These are phyloP conservation scores for Ochromonas danica DNA, from an alignment of 108 stramenopile species.

Conservation along the genomic window DNA sequence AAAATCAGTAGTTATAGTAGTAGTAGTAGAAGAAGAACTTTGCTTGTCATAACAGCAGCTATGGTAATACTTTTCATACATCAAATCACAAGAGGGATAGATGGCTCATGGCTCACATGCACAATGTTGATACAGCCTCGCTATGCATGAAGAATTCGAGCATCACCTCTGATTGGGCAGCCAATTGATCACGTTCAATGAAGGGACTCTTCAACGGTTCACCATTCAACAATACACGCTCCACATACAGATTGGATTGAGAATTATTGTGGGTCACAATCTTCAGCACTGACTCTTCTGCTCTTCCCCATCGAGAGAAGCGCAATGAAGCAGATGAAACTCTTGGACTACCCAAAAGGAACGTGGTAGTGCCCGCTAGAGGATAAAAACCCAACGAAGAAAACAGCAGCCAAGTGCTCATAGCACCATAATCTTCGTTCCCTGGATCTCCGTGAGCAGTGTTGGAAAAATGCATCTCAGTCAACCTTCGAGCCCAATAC, in stretches of 20 bases:
- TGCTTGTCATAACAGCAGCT: no score
- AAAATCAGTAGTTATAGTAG: no score
- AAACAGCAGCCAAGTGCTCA: constrained; percentile 32
- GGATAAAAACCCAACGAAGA: constrained; percentile 32
- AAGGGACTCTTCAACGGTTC: neutral
- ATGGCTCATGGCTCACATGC: no score
- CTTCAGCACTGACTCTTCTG: neutral
- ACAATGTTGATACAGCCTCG: neutral
- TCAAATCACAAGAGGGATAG: no score
- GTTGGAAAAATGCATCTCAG: neutral
- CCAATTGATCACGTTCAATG: neutral
- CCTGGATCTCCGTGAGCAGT: constrained; percentile 32
- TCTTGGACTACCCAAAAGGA: constrained; percentile 33
- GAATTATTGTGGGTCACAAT: constrained; percentile 2
- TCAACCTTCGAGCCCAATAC: constrained; percentile 5
- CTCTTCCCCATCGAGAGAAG: neutral
- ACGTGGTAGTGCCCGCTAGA: constrained; percentile 11
- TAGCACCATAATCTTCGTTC: constrained; percentile 46
- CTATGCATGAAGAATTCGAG: constrained; percentile 22
- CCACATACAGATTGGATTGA: constrained; percentile 9
- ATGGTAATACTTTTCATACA: no score
- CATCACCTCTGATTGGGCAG: neutral
- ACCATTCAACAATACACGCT: constrained; percentile 3
- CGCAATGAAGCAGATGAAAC: neutral
- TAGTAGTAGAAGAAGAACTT: no score